phyloP scores from a whole-genome alignment of 306 rosid species.

The Vigna angularis region DNA sequence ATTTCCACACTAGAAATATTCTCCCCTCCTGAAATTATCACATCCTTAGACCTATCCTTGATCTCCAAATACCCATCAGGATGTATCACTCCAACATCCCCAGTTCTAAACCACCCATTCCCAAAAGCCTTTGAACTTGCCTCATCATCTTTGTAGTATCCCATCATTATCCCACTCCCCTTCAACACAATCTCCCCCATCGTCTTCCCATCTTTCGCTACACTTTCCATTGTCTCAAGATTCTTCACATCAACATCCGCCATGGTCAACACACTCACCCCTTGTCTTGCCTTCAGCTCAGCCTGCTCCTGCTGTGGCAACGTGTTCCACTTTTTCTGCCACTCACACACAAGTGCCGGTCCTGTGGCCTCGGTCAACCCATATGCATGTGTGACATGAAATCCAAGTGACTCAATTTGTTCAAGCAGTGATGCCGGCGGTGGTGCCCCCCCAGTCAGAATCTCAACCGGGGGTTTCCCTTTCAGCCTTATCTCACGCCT shows the following conservation, averaged over 20 bases:
- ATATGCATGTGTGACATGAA: conserved; percentile 90
- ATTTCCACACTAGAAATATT: conserved; percentile 88
- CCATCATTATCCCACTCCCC: conserved; percentile 91
- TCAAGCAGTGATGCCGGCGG: conserved; percentile 74
- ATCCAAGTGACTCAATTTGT: conserved; percentile 66
- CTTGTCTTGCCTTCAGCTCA: conserved; percentile 77
- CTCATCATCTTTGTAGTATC: conserved; percentile 67
- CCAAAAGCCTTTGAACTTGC: conserved; percentile 62
- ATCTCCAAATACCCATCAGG: conserved; percentile 89
- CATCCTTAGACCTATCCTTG: conserved; percentile 88
- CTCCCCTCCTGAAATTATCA: conserved; percentile 93
- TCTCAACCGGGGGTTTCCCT: conserved; percentile 48
- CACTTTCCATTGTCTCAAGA: conserved; percentile 70
- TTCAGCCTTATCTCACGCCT: conserved; percentile 4
- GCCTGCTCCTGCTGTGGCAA: conserved; percentile 58
- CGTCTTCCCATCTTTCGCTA: conserved; percentile 68
- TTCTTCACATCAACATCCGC: conserved; percentile 81
- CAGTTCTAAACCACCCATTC: conserved; percentile 86
- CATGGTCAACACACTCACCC: conserved; percentile 68
- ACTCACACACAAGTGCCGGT: conserved; percentile 89
- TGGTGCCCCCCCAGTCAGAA: conserved; percentile 91
- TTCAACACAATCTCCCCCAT: conserved; percentile 83
- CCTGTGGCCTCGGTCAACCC: conserved; percentile 94
- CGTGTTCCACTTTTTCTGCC: conserved; percentile 75
- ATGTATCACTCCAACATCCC: conserved; percentile 86